Evolutionary conservation across 2,329 filamentous ascomycete species (phyloP).

Genomic region (Aureobasidium subglaciale): DNA sequence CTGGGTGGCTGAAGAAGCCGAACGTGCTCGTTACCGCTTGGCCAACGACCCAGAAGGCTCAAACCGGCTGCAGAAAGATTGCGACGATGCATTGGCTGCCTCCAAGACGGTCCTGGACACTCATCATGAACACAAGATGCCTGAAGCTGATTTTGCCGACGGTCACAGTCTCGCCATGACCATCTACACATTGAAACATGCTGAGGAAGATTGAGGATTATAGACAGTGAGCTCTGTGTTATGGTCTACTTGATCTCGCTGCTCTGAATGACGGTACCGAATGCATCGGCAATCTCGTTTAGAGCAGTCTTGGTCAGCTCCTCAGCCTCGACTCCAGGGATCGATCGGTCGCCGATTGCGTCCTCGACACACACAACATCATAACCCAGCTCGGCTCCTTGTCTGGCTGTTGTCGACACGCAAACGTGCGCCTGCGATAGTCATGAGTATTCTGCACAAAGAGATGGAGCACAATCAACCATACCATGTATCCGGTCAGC

Average conservation of each 20-base stretch:
- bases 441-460: background rate
- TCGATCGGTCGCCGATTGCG: slow-evolving; percentile 58
- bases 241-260: slow-evolving; percentile 37
- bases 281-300: slow-evolving; percentile 55
- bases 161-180: slow-evolving; percentile 2
- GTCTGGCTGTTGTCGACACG: slow-evolving; percentile 55
- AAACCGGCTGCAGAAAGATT: background rate
- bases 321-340: slow-evolving; percentile 53
- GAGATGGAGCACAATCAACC: background rate
- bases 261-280: slow-evolving; percentile 53
- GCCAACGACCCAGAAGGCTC: background rate
- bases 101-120: slow-evolving; percentile 2
- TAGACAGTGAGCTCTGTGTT: background rate
- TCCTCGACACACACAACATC: slow-evolving; percentile 57
- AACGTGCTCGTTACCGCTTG: background rate
- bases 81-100: background rate
- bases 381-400: slow-evolving; percentile 54
- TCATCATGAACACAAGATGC: slow-evolving; percentile 3
- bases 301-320: slow-evolving; percentile 49
- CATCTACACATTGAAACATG: slow-evolving; percentile 9
- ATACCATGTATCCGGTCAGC: slow-evolving; percentile 51
- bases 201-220: slow-evolving; percentile 2
- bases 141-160: slow-evolving; percentile 10
- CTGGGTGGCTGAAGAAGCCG: slow-evolving; percentile 7
- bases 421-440: slow-evolving; percentile 53